These are phyloP conservation scores for Zygoascus tannicola DNA, from an alignment of 805 yeast genomes.

Conservation along the genomic window DNA sequence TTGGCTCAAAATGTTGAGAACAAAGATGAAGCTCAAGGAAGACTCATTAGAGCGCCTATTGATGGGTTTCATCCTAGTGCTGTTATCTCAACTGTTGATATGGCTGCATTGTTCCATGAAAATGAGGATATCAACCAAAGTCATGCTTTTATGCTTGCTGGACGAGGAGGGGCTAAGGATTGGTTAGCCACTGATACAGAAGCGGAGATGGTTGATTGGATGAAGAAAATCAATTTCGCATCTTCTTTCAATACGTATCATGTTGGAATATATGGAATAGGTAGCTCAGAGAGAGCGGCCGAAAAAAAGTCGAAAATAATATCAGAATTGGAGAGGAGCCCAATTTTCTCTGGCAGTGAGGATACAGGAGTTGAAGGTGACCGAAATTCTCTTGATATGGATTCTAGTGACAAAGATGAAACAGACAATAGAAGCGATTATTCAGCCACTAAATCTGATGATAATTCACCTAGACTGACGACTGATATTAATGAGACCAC, in stretches of 20 bases:
- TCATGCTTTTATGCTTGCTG: conserved; percentile 25
- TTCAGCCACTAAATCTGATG: background rate
- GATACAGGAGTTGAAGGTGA: background rate
- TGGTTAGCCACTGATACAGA: conserved; percentile 35
- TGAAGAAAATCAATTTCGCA: conserved; percentile 43
- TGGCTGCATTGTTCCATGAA: conserved; percentile 31
- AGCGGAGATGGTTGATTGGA: conserved; percentile 52
- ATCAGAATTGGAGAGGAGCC: background rate
- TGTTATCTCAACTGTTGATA: conserved; percentile 30
- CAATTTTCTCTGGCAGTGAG: conserved; percentile 1
- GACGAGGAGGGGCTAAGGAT: conserved; percentile 26
- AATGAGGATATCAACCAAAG: conserved; percentile 7
- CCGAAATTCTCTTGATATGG: background rate
- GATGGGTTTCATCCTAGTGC: conserved; percentile 32
- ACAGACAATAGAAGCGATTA: background rate
- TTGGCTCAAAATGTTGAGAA: conserved; percentile 5
- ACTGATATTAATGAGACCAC: background rate
- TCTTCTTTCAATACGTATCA: conserved; percentile 39
- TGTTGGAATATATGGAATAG: conserved; percentile 20
- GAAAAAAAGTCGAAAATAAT: background rate
- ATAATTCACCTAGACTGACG: background rate
- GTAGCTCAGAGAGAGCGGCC: conserved; percentile 1
- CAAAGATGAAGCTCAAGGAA: background rate
- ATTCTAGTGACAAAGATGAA: background rate
- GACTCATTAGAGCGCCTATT: conserved; percentile 24